Evolutionary conservation across 2,329 filamentous ascomycete genomes (phyloP).

Genomic region (Aspergillus pseudoglaucus): DNA sequence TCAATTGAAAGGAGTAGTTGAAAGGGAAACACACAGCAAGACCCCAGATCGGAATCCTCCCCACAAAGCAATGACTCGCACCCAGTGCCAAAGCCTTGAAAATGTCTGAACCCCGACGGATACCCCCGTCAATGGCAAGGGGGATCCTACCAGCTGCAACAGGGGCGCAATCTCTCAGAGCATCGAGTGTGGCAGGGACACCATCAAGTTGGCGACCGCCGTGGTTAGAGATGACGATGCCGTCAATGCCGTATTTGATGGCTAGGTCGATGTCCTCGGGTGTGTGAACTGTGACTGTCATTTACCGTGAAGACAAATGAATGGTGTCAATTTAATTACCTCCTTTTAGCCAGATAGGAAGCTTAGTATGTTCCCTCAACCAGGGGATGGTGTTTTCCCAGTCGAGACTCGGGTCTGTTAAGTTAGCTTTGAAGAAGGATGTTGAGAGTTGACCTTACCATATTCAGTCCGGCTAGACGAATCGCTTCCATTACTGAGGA

Average conservation of each 20-base stretch:
- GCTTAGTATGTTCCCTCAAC: slow-evolving; percentile 42
- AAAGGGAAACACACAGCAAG: slow-evolving; percentile 19
- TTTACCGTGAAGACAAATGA: not conserved
- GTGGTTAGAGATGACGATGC: slow-evolving; percentile 35
- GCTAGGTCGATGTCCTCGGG: slow-evolving; percentile 32
- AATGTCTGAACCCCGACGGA: slow-evolving; percentile 30
- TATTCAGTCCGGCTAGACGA: slow-evolving; percentile 21
- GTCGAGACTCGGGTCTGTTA: slow-evolving; percentile 34
- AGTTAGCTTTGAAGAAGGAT: slow-evolving; percentile 1
- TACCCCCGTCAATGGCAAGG: slow-evolving; percentile 29
- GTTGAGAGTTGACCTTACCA: slow-evolving; percentile 11
- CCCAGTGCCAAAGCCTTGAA: slow-evolving; percentile 33
- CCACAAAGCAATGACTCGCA: slow-evolving; percentile 26
- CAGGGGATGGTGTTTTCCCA: slow-evolving; percentile 48
- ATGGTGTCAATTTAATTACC: slow-evolving; percentile 15
- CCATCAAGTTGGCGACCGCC: slow-evolving; percentile 35
- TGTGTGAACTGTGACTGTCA: slow-evolving; percentile 15
- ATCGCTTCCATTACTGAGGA: slow-evolving; percentile 24
- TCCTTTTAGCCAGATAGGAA: slow-evolving; percentile 36
- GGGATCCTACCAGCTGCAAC: slow-evolving; percentile 26
- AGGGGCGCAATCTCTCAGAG: slow-evolving; percentile 21
- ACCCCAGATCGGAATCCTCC: slow-evolving; percentile 29
- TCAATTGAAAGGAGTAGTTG: slow-evolving; percentile 1
- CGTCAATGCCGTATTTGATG: slow-evolving; percentile 28
- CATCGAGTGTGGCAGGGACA: slow-evolving; percentile 32